A percentile compares a stretch with the other conserved stretches of the same genome.
Evolutionary conservation across 306 rosid genomes (phyloP).

Genomic region (Prunus mume): DNA sequence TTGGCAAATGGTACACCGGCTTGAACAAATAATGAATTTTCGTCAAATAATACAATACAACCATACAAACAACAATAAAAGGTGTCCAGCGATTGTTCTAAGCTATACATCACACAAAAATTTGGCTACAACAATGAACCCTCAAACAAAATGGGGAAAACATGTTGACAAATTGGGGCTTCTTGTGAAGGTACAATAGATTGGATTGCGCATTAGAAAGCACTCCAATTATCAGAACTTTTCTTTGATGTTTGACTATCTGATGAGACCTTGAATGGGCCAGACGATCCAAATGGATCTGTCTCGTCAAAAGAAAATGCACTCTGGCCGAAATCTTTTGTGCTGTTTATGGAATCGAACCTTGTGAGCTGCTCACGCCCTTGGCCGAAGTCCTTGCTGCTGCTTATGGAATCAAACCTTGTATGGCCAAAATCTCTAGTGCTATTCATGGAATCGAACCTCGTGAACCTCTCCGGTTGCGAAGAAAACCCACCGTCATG

Average conservation of each 20-base stretch:
- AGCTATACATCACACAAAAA: constrained; percentile 59
- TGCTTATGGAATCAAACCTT: constrained; percentile 57
- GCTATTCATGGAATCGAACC: constrained; percentile 49
- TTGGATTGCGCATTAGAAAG: constrained; percentile 50
- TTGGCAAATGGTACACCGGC: neutral
- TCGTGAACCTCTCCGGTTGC: constrained; percentile 28
- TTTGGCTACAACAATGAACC: constrained; percentile 46
- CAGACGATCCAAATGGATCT: constrained; percentile 85
- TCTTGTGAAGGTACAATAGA: neutral
- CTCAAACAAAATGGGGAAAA: constrained; percentile 41
- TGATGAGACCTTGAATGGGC: constrained; percentile 79
- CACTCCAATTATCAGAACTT: constrained; percentile 76
- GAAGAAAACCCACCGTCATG: constrained; percentile 56
- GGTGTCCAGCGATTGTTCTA: constrained; percentile 37
- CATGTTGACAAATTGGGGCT: neutral
- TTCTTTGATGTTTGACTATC: constrained; percentile 65
- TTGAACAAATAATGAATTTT: neutral
- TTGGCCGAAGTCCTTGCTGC: constrained; percentile 58
- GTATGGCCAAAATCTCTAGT: constrained; percentile 55
- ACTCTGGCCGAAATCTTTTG: constrained; percentile 56
- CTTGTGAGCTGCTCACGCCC: constrained; percentile 46
- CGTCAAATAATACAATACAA: constrained; percentile 35
- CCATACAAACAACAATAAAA: constrained; percentile 34
- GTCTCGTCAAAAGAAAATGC: constrained; percentile 72
- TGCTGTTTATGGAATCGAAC: constrained; percentile 68